A percentile compares a stretch with the other conserved stretches of the same genome.
Evolutionary conservation across 768 basidiomycete genomes (phyloP).

Genomic region (Suillus tomentosus): DNA sequence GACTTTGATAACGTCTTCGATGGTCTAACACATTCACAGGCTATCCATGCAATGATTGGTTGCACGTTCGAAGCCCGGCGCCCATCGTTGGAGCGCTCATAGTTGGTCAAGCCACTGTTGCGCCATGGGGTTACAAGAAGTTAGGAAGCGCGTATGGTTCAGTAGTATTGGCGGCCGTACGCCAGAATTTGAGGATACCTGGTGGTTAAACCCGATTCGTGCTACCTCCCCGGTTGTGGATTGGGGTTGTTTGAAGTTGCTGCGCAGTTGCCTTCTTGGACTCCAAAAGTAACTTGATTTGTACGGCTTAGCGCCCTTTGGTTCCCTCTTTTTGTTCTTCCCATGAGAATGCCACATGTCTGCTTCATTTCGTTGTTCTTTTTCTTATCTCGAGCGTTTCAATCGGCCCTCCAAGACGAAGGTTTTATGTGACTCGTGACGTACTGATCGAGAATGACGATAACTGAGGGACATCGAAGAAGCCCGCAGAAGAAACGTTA

Average conservation of each 20-base stretch:
- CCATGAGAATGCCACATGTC: background rate
- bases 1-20: background rate
- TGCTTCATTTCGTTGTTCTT: background rate
- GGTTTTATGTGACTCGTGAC: background rate
- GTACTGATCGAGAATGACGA: slow-evolving; percentile 1
- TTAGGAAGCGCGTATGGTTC: slow-evolving; percentile 10
- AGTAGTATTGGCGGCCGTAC: slow-evolving; percentile 4
- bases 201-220: slow-evolving; percentile 11
- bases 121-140: background rate
- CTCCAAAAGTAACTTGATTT: background rate
- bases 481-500: background rate
- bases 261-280: background rate
- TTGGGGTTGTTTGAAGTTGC: background rate
- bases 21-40: background rate
- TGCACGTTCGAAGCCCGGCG: background rate
- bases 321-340: slow-evolving; percentile 1
- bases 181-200: slow-evolving; percentile 26
- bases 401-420: background rate
- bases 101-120: background rate
- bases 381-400: background rate
- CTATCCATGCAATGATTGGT: background rate
- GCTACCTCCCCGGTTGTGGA: background rate
- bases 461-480: background rate
- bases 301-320: background rate
- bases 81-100: too few relatives aligned